Base-by-base conservation (phyloP, 2,329 filamentous ascomycete species). In the Xylariomycetidae sp. region DNA sequence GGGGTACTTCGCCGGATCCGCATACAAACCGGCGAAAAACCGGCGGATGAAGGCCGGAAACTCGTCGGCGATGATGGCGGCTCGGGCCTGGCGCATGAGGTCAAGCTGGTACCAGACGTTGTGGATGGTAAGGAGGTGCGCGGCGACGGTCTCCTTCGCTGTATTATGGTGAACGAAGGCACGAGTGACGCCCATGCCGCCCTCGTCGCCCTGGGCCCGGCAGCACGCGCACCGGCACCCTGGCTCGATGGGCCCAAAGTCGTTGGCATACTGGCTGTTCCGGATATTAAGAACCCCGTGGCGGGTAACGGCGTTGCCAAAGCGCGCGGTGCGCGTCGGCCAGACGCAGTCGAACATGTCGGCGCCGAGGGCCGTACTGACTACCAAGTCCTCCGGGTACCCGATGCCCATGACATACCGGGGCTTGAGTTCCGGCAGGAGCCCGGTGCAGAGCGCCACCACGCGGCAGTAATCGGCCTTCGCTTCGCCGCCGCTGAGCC, bases 321-420 rank as follows among this genome's bases (percentile, higher is more conserved):
- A 98, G 20, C 92, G 79, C 55, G 92, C 92, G 22, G 92, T 98
- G 34, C 92, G 74, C 4, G 92, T 96, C 2, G 92, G 93, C 92
- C 92, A 98, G 6, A 98, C 92, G 55, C 93, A 98, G 63, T 98
- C 92, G 57, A 98, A 98, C 92, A 98, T 98, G 62, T 98, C 92
- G 30, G 92, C 92, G 4, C 92, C 92, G 1, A 98, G 72, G 2
- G 92, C 92, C 4, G 95, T 81, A 33, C 87, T 93, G 24, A 98
- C 89, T 2, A 98, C 76, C 35, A 98, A 69, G 54, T 98, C 92
- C 64, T 96, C 92, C 1, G 92, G 92, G 59, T 95, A 98, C 10
- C 92, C 88, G 47, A 98, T 92, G 13, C 92, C 92, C 93, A 98
- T 98, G 37, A 98, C 90, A 63, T 98, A 98, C 57, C 92, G 76